Base-by-base conservation (phyloP, 495 filamentous ascomycete genomes). In the Aspergillus sclerotiicarbonarius region DNA sequence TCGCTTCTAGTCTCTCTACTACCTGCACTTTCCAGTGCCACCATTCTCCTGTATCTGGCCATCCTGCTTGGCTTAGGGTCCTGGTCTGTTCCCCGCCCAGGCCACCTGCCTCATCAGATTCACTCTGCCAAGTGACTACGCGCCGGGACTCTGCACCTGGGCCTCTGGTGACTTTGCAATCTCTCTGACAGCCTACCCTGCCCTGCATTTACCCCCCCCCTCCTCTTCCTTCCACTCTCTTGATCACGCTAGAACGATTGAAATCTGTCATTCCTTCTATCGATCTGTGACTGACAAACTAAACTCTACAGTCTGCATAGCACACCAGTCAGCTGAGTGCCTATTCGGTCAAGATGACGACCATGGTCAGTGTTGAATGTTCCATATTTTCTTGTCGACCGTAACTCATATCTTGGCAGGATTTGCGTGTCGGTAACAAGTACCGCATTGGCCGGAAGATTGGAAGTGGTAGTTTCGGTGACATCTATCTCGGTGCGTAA, bases 361-460 rank as follows among this genome's bases (percentile, higher is more conserved):
- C 76, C 64, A 80, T 80, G 76, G 75, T 78, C 43, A 62, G 65
- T 61, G 16, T 8, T 37, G 5, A 25, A 16, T 29, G 37, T 29
- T 16, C 8, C 19, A 35, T 50, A 29, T 16, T 33, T 8, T 10
- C n/a, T 5, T 19, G 8, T 32, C 12, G 13, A 9, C 16, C 32
- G 31, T 56, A 18, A 61, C 47, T 32, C 49, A 51, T 41, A 33
- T 68, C 67, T 45, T 70, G 64, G 54, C 53, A 98, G 94, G 94
- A 99, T 87, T 86, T 99, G 64, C 90, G 94, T 74, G 94, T 99
- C 79, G 94, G 94, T 73, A 99, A 99, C 76, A 98, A 99, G 78
- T 99, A 99, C 85, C 91, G 95, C 58, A 99, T 99, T 75, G 95
- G 95, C 66, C 91, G 95, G 56, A 99, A 99, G 83, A 99, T 99